phyloP scores from a whole-genome alignment of 495 filamentous ascomycete species.

The Astrothelium macrocarpum region DNA sequence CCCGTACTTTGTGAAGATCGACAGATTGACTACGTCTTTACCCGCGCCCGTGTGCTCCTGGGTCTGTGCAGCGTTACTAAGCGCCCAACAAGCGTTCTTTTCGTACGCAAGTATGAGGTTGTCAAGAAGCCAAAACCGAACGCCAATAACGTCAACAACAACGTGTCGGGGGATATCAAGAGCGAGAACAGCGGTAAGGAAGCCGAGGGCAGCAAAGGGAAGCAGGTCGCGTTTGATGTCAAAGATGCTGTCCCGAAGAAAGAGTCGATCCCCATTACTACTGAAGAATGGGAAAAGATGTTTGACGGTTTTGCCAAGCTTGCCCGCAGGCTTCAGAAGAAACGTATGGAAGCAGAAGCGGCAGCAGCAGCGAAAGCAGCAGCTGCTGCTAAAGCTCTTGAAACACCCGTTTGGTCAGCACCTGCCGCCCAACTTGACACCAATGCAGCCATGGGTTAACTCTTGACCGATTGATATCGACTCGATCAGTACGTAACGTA shows the following conservation, averaged over 20 bases:
- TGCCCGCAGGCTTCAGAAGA: not conserved
- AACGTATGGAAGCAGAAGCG: not conserved
- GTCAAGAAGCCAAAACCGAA: not conserved
- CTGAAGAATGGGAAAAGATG: not conserved
- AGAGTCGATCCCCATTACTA: not conserved
- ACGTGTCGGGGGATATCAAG: not conserved
- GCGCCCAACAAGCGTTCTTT: conserved; percentile 87
- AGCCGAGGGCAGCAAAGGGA: not conserved
- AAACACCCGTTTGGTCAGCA: no score
- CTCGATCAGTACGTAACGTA: no score
- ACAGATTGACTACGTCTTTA: conserved; percentile 86
- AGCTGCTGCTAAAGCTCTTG: no score
- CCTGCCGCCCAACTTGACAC: no score
- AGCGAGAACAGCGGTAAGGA: not conserved
- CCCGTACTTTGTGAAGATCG: conserved; percentile 97
- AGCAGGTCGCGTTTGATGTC: not conserved
- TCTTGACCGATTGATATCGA: no score
- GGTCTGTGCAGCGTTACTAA: conserved; percentile 87
- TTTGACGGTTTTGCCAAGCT: not conserved
- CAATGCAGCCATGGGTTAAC: no score
- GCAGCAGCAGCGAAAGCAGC: no score
- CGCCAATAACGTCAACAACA: not conserved
- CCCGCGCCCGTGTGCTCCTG: conserved; percentile 77
- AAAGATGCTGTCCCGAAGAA: not conserved
- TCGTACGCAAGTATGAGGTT: conserved; percentile 50